These are phyloP conservation scores for Nadsonia fulvescens DNA, from an alignment of 805 yeast genomes.

Conservation along the genomic window DNA sequence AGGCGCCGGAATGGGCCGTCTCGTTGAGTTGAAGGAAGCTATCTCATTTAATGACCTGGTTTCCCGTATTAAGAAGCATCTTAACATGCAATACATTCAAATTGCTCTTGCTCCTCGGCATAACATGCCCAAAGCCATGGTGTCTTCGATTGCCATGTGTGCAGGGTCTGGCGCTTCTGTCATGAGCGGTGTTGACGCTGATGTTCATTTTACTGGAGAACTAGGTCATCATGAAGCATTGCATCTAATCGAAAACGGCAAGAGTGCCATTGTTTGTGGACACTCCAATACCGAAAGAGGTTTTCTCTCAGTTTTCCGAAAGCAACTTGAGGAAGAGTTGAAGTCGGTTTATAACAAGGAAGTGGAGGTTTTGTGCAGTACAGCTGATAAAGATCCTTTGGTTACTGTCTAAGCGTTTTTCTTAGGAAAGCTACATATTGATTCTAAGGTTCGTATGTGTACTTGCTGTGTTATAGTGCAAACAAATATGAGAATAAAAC, in stretches of 20 bases:
- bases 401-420: constrained; percentile 16
- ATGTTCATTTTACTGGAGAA: constrained; percentile 79
- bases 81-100: constrained; percentile 42
- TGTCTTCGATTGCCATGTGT: constrained; percentile 54
- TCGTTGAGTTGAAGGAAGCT: constrained; percentile 31
- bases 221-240: constrained; percentile 85
- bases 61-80: constrained; percentile 29
- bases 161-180: constrained; percentile 90
- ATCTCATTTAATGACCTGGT: constrained; percentile 29
- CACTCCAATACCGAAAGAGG: constrained; percentile 92
- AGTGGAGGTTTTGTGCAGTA: constrained; percentile 31
- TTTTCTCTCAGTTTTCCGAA: constrained; percentile 36
- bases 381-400: constrained; percentile 49
- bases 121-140: constrained; percentile 12
- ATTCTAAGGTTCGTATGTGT: too few species aligned
- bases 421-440: too few species aligned
- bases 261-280: constrained; percentile 59
- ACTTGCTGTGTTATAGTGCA: too few species aligned
- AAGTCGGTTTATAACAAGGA: constrained; percentile 8
- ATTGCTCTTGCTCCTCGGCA: constrained; percentile 28
- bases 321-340: constrained; percentile 30
- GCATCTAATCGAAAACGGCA: constrained; percentile 49
- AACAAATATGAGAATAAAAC: too few species aligned
- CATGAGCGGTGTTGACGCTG: constrained; percentile 36
- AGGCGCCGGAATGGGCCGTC: constrained; percentile 71